Evolutionary conservation across 1,284 basidiomycete species (phyloP).

Genomic region (Sphaerobolus stellatus): DNA sequence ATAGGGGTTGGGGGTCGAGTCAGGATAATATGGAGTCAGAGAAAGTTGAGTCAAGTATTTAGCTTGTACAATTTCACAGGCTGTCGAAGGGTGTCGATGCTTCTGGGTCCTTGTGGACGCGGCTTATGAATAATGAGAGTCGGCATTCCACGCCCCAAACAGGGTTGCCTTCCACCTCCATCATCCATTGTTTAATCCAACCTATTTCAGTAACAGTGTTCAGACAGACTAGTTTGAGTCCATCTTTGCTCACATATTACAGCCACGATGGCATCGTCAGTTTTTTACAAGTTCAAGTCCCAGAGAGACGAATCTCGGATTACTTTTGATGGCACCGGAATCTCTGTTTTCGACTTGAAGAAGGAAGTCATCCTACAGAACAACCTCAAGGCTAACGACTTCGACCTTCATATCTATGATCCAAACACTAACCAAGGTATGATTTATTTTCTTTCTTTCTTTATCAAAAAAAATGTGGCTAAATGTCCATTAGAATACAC

Average conservation of each 20-base stretch:
- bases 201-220: slow-evolving; percentile 1
- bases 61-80: too few species aligned
- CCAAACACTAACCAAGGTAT: slow-evolving; percentile 83
- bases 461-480: not conserved
- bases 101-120: not conserved
- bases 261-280: slow-evolving; percentile 78
- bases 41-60: not conserved
- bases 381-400: slow-evolving; percentile 96
- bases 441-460: slow-evolving; percentile 24
- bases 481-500: slow-evolving; percentile 68
- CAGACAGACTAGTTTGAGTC: slow-evolving; percentile 13
- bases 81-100: too few species aligned
- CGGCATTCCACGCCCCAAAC: not conserved
- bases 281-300: slow-evolving; percentile 98
- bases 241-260: slow-evolving; percentile 10
- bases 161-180: slow-evolving; percentile 4
- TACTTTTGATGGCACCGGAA: slow-evolving; percentile 97
- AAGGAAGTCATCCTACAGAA: slow-evolving; percentile 97
- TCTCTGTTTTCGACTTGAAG: slow-evolving; percentile 99
- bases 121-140: not conserved
- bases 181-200: slow-evolving; percentile 11
- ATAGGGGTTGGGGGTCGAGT: too few species aligned
- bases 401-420: slow-evolving; percentile 90
- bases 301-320: slow-evolving; percentile 93
- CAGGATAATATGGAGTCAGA: too few species aligned